These are phyloP conservation scores for Pseudozyma sp. DNA, from an alignment of 1,284 basidiomycete species.

Conservation along the genomic window DNA sequence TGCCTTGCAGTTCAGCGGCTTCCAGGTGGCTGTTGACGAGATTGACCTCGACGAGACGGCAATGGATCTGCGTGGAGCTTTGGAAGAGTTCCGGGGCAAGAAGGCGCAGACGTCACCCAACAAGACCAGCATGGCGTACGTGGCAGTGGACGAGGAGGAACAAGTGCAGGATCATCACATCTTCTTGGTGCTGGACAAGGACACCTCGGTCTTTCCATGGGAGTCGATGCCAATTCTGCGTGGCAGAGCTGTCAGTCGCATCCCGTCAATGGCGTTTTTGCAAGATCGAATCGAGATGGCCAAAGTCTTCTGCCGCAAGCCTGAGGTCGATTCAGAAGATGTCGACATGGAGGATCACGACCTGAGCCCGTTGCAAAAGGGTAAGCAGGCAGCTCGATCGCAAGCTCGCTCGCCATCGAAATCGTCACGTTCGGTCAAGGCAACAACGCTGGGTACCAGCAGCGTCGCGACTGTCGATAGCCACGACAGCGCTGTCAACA, in stretches of 20 bases:
- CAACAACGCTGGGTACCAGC: constrained; percentile 13
- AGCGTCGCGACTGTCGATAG: background rate
- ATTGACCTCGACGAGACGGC: constrained; percentile 88
- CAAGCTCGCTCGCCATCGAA: constrained; percentile 30
- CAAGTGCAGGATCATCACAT: constrained; percentile 80
- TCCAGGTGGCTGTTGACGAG: constrained; percentile 88
- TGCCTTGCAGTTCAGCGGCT: constrained; percentile 90
- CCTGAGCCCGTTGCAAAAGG: constrained; percentile 43
- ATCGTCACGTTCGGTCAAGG: constrained; percentile 7
- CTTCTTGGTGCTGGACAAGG: constrained; percentile 91
- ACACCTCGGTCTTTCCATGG: constrained; percentile 91
- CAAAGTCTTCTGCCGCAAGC: constrained; percentile 23
- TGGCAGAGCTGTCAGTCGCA: constrained; percentile 85
- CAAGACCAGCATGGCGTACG: constrained; percentile 36
- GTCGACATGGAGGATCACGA: constrained; percentile 22
- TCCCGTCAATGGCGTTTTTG: constrained; percentile 89
- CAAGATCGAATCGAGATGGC: constrained; percentile 75
- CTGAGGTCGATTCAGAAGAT: constrained; percentile 9
- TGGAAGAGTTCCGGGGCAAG: constrained; percentile 58
- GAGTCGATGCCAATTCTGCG: constrained; percentile 90
- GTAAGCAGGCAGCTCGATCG: constrained; percentile 23
- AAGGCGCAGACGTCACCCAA: constrained; percentile 37
- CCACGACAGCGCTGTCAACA: background rate
- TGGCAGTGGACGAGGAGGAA: constrained; percentile 32
- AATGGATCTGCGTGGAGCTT: constrained; percentile 57